Evolutionary conservation across 2,329 filamentous ascomycete genomes (phyloP).

Genomic region (Arachnopeziza araneosa): DNA sequence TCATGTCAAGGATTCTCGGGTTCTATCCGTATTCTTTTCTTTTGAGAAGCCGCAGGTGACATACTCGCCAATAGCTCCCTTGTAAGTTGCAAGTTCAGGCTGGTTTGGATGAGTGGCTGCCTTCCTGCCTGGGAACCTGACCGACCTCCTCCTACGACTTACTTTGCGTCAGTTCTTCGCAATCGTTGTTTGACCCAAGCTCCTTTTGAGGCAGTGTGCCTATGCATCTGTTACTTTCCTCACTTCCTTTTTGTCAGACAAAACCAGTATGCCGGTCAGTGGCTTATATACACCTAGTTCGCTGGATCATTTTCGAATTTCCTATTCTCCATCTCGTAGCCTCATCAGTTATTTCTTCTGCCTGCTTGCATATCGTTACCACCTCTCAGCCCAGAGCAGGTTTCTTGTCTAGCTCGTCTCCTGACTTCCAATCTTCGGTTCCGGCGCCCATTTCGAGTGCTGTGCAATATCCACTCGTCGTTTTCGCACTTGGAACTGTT

Average conservation of each 20-base stretch:
- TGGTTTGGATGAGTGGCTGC: background rate
- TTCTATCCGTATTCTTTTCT: background rate
- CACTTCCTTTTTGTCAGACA: background rate
- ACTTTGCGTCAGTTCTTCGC: background rate
- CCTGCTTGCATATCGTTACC: background rate
- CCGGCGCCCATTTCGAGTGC: background rate
- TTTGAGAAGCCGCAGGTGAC: background rate
- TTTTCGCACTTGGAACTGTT: background rate
- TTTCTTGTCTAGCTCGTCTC: background rate
- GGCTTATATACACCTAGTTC: background rate
- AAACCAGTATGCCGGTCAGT: background rate
- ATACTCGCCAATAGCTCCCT: background rate
- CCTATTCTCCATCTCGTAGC: background rate
- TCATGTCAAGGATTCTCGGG: background rate
- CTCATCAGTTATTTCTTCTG: background rate
- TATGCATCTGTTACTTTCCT: background rate
- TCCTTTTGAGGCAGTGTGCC: background rate
- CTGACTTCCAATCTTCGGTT: background rate
- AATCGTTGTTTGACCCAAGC: background rate
- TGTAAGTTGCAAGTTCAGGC: background rate
- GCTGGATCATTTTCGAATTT: background rate
- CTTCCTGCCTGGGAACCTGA: background rate
- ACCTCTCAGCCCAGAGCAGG: background rate
- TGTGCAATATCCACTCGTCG: background rate
- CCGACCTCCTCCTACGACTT: background rate